Evolutionary conservation across 1,284 basidiomycete genomes (phyloP), one percentile per base, ranked within the genome.

Genomic region (Ceratobasidium sp.): DNA sequence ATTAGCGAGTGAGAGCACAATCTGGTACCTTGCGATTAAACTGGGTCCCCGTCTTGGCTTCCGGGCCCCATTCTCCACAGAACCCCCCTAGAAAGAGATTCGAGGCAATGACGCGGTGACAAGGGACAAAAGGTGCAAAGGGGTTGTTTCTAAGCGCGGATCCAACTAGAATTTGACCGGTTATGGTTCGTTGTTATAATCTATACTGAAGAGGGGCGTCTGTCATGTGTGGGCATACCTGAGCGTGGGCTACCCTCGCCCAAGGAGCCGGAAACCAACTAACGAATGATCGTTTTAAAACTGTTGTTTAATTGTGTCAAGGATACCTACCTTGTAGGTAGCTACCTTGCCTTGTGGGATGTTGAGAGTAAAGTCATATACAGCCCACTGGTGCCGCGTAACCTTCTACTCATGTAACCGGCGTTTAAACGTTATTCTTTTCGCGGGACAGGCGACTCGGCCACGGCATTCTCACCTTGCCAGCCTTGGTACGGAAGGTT

Each of bases 61-160:
- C 73, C 22, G 77, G 80, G 2, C 82, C 83, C 85, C 87, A 88
- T 74, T 88, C 84, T 13, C 87, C 87, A 60, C 77, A 79, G 73
- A 85, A 89, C 0, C 86, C 86, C 1, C 87, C 87, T 20, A 89
- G 79, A 68, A 82, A 87, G 8, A 82, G 73, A 71, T 82, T 84
- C 1, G 86, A 85, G 0, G 87, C 84, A 29, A 89, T 83, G 58
- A 89, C 82, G 34, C 88, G 83, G 73, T 89, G 88, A 67, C 88
- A 90, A 0, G 87, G 88, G 8, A 89, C 80, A 64, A 80, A 82
- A 0, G 88, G 88, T 4, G 83, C 82, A 74, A 89, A 90, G 0
- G 87, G 87, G 73, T 89, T 89, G 43, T 79, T 80, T 42, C 84
- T 79, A 42, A 89, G 76, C 0, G 87, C 88, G 34, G 79, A 80